These are phyloP conservation scores for Salix arbutifolia DNA, from an alignment of 345 rosid species.

Conservation along the genomic window DNA sequence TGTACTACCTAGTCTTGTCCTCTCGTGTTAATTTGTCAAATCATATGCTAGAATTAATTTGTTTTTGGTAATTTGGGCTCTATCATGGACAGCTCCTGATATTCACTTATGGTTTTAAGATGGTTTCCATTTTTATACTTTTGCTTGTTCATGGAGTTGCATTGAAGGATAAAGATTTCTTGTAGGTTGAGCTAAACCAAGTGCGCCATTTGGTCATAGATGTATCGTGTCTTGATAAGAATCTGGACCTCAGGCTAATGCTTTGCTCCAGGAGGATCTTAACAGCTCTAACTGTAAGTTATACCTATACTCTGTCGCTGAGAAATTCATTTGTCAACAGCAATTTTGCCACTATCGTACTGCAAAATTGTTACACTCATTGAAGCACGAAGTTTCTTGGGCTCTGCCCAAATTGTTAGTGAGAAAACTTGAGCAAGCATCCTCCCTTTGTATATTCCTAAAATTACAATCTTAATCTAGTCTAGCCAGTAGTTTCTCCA, in stretches of 20 bases:
- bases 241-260: slow-evolving; percentile 67
- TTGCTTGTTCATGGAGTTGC: not conserved
- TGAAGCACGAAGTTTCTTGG: no score
- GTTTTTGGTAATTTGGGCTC: not conserved
- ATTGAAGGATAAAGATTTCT: not conserved
- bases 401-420: no score
- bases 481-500: no score
- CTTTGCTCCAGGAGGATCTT: slow-evolving; percentile 42
- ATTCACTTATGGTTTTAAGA: not conserved
- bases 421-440: no score
- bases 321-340: no score
- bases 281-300: slow-evolving; percentile 37
- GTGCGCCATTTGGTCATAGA: slow-evolving; percentile 52
- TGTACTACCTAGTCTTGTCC: not conserved
- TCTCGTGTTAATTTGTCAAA: no score
- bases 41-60: not conserved
- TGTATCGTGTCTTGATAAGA: slow-evolving; percentile 52
- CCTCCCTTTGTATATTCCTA: no score
- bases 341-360: no score
- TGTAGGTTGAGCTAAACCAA: slow-evolving; percentile 42
- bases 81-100: not conserved
- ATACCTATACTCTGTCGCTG: no score
- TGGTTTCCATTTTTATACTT: not conserved
- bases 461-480: no score
- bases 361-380: no score